phyloP scores from a whole-genome alignment of 2,329 filamentous ascomycete genomes.

The Microdochium paspali region DNA sequence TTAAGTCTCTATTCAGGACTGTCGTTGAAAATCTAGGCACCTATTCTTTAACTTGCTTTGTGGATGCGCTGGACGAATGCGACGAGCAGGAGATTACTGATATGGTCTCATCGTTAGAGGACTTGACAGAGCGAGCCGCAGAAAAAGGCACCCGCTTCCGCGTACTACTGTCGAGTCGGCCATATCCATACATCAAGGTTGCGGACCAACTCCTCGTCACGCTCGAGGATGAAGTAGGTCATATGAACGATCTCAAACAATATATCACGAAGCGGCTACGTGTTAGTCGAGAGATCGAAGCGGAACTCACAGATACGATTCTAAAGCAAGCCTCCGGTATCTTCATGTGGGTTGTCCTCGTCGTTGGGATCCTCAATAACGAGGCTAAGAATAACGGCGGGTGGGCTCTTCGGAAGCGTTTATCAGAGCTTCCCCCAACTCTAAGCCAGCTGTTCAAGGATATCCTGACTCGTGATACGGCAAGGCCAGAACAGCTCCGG shows the following conservation, averaged over 20 bases:
- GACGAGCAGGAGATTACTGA: constrained; percentile 27
- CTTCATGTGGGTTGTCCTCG: constrained; percentile 35
- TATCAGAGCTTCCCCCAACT: constrained; percentile 26
- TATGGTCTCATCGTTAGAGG: constrained; percentile 33
- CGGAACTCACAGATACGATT: constrained; percentile 17
- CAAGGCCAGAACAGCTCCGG: constrained; percentile 12
- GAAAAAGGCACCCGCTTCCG: constrained; percentile 10
- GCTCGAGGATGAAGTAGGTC: background rate
- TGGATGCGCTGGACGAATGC: constrained; percentile 37
- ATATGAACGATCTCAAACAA: constrained; percentile 8
- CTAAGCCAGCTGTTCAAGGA: constrained; percentile 29
- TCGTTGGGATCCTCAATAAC: constrained; percentile 23
- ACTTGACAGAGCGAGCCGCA: constrained; percentile 18
- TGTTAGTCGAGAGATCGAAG: constrained; percentile 8
- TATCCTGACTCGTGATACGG: constrained; percentile 25
- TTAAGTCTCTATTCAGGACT: constrained; percentile 1
- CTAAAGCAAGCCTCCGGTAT: constrained; percentile 26
- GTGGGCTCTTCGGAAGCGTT: constrained; percentile 7
- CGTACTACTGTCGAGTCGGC: constrained; percentile 33
- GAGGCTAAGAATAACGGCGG: background rate
- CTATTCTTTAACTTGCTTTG: constrained; percentile 6
- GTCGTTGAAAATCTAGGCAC: constrained; percentile 5
- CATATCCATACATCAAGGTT: constrained; percentile 7
- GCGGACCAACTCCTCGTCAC: background rate
- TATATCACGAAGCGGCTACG: constrained; percentile 22